Conservation (phyloP, 1,139 yeast genomes). For the Pichia sp. region DNA sequence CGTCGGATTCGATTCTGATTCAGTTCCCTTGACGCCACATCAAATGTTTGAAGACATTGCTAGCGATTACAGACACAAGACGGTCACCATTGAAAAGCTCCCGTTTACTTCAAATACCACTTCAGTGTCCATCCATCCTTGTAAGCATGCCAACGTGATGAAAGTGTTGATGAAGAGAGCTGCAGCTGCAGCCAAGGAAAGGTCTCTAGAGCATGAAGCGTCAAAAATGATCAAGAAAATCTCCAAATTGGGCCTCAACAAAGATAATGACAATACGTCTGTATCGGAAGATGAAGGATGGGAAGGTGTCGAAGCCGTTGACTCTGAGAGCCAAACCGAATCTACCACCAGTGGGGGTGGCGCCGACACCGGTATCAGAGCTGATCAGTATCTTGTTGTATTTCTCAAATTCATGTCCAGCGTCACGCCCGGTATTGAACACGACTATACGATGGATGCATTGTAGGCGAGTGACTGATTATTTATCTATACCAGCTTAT, state of each 20-base stretch:
- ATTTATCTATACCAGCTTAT: too few species aligned
- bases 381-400: conserved; percentile 82
- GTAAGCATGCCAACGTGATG: conserved; percentile 95
- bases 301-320: conserved; percentile 36
- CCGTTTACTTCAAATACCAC: conserved; percentile 79
- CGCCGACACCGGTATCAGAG: conserved; percentile 69
- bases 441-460: conserved; percentile 94
- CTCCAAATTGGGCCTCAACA: conserved; percentile 32
- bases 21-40: conserved; percentile 77
- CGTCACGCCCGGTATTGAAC: conserved; percentile 96
- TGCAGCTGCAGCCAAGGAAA: conserved; percentile 37
- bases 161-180: conserved; percentile 70
- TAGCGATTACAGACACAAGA: conserved; percentile 86
- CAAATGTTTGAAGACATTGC: conserved; percentile 95
- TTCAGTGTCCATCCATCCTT: conserved; percentile 91
- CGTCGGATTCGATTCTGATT: conserved; percentile 79
- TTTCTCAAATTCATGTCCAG: conserved; percentile 92
- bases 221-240: conserved; percentile 32
- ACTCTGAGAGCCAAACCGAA: too few species aligned
- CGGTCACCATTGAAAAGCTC: conserved; percentile 90
- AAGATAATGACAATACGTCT: conserved; percentile 12
- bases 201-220: conserved; percentile 29
- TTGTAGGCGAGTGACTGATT: too few species aligned
- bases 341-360: too few species aligned
- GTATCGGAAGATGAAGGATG: conserved; percentile 35